Evolutionary conservation across 495 filamentous ascomycete species (phyloP).

Genomic region (Bacidia gigantensis): DNA sequence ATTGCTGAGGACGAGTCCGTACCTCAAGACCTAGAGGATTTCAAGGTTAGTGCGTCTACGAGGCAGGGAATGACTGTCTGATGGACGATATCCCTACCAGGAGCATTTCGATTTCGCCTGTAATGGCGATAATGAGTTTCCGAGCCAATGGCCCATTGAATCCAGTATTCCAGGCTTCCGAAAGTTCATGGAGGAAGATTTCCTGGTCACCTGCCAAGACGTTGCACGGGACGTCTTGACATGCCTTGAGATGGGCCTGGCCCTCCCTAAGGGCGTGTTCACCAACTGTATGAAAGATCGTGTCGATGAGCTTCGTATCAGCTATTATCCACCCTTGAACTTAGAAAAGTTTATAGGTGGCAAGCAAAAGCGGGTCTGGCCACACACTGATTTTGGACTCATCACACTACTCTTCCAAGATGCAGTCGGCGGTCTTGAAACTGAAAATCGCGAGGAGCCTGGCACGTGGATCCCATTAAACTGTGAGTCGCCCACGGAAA

Average conservation of each 20-base stretch:
- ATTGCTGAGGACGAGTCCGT: no score
- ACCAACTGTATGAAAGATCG: neutral
- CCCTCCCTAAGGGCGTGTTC: neutral
- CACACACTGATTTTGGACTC: conserved; percentile 34
- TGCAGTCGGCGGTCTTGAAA: conserved; percentile 29
- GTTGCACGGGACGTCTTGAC: neutral
- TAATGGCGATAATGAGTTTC: conserved; percentile 13
- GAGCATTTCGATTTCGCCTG: conserved; percentile 23
- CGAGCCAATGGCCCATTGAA: conserved; percentile 19
- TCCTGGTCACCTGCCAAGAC: neutral
- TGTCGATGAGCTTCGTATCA: conserved; percentile 15
- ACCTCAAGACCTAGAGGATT: no score
- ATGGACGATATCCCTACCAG: no score
- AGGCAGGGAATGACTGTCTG: no score
- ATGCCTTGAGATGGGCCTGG: neutral
- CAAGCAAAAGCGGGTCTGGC: conserved; percentile 21
- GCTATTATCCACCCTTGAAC: conserved; percentile 26
- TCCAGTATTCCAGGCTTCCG: conserved; percentile 19
- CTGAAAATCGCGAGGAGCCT: conserved; percentile 23
- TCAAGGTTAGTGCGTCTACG: no score
- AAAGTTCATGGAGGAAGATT: conserved; percentile 17
- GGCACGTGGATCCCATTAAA: conserved; percentile 29
- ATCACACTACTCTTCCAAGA: conserved; percentile 39
- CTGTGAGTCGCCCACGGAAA: conserved; percentile 21
- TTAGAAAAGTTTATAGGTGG: conserved; percentile 15